Percentiles rank a stretch among this genome's conserved stretches.
These are phyloP conservation scores for Hypholoma fasciculare DNA, from an alignment of 768 basidiomycete genomes.

Conservation along the genomic window DNA sequence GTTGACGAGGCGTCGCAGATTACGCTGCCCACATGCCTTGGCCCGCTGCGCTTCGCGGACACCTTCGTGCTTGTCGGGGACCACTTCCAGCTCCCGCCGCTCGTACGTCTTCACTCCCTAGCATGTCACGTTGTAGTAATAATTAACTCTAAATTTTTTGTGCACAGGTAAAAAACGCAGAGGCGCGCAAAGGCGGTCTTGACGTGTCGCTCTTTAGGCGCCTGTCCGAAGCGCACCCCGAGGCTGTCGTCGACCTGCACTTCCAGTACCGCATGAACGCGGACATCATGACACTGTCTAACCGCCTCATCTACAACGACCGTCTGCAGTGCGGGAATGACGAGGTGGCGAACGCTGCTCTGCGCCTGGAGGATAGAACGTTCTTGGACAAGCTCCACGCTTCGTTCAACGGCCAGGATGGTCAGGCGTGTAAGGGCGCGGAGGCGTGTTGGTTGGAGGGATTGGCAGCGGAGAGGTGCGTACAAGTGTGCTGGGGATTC, in stretches of 20 bases:
- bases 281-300: conserved; percentile 92
- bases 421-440: not conserved
- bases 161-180: conserved; percentile 72
- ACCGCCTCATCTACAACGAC: conserved; percentile 80
- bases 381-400: conserved; percentile 49
- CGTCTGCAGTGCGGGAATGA: conserved; percentile 79
- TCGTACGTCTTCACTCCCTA: conserved; percentile 48
- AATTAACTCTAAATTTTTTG: not conserved
- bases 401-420: conserved; percentile 1
- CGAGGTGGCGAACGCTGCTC: conserved; percentile 56
- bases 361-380: conserved; percentile 51
- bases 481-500: conserved; percentile 3
- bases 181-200: conserved; percentile 82
- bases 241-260: conserved; percentile 81
- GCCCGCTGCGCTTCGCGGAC: conserved; percentile 87
- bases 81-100: conserved; percentile 94
- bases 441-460: conserved; percentile 70
- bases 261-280: conserved; percentile 97
- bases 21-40: conserved; percentile 92
- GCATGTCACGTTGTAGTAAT: not conserved
- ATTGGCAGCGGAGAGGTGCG: conserved; percentile 65
- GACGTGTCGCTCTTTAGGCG: conserved; percentile 89
- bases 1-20: conserved; percentile 99
- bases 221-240: conserved; percentile 84
- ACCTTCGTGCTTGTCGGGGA: conserved; percentile 96